Base-by-base conservation (phyloP, 106 monocot genomes). In the Dendrobium nobile region DNA sequence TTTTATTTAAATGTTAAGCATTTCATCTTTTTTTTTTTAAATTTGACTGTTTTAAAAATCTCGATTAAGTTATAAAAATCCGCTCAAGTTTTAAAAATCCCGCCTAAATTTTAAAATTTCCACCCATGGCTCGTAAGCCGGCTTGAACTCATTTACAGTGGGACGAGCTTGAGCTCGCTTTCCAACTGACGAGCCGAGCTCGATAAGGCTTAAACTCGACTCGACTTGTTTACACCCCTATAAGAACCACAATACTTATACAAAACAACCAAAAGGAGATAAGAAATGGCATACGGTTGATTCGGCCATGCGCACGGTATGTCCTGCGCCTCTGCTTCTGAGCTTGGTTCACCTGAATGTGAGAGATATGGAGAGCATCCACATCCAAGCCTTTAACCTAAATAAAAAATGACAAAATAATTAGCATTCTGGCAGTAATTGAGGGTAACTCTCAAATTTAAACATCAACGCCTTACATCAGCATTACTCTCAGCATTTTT, bases 331-430 rank as follows among this genome's bases (percentile, higher is more conserved):
- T 87, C 90, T 92, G 92, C 64, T 92, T 95, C 77, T 91, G 91
- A 22, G 94, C 94, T 78, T 95, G 92, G 59, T 95, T 95, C 44
- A 92, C 94, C 75, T 95, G 95, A 37, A 92, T 87, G 84, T 95
- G 95, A 18, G 95, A 92, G 13, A 95, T 74, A 72, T 82, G 87
- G 45, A 95, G 92, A 5, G 86, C 65, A 84, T 95, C 95, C 16
- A 95, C 95, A 84, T 95, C 92, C 79, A 95, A 81, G 3, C 95
- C 95, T 78, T 95, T 95, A 1, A 95, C 91, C 93, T 94, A 51
- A 2, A 83, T 41, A 45, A 72, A 31, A 11, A 37, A 37, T 20
- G 33, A 74, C 33, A 18, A 42, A 43, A 20, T 19, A 10, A 4
- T 5, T n/a, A 64, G 2, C 43, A 27, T 42, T 6, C 18, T 7